phyloP scores from a whole-genome alignment of 306 rosid species.

The Vigna reflexopilosa region DNA sequence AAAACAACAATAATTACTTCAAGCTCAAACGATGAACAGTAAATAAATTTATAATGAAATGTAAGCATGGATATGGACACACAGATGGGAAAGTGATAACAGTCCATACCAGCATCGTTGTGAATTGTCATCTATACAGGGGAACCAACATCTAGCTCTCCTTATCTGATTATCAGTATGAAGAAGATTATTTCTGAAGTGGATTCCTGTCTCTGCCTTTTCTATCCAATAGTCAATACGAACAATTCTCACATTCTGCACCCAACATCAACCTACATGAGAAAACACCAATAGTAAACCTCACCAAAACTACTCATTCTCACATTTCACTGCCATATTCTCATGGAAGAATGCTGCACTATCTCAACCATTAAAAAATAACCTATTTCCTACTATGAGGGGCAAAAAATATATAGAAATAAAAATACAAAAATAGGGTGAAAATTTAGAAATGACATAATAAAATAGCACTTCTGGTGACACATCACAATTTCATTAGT shows the following conservation, averaged over 20 bases:
- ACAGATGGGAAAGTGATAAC: slow-evolving; percentile 10
- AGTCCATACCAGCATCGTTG: slow-evolving; percentile 87
- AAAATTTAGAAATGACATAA: background rate
- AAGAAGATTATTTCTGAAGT: slow-evolving; percentile 64
- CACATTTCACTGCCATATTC: slow-evolving; percentile 19
- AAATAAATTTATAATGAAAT: slow-evolving; percentile 2
- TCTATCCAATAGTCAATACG: slow-evolving; percentile 92
- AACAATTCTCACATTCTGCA: slow-evolving; percentile 91
- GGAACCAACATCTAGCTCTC: slow-evolving; percentile 98
- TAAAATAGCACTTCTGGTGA: background rate
- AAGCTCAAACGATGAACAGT: background rate
- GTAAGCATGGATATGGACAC: slow-evolving; percentile 17
- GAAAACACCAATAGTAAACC: slow-evolving; percentile 64
- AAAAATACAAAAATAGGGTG: slow-evolving; percentile 1
- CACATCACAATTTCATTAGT: slow-evolving; percentile 2
- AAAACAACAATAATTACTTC: slow-evolving; percentile 39
- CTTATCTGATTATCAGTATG: slow-evolving; percentile 89
- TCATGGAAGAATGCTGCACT: slow-evolving; percentile 10
- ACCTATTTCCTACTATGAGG: background rate
- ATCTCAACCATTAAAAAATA: slow-evolving; percentile 13
- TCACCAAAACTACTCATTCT: slow-evolving; percentile 58
- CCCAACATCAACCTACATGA: slow-evolving; percentile 78
- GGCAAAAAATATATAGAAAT: background rate
- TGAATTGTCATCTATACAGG: slow-evolving; percentile 84
- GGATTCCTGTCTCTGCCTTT: slow-evolving; percentile 83